phyloP scores from a whole-genome alignment of 805 yeast genomes.

The Candida xyloterini region DNA sequence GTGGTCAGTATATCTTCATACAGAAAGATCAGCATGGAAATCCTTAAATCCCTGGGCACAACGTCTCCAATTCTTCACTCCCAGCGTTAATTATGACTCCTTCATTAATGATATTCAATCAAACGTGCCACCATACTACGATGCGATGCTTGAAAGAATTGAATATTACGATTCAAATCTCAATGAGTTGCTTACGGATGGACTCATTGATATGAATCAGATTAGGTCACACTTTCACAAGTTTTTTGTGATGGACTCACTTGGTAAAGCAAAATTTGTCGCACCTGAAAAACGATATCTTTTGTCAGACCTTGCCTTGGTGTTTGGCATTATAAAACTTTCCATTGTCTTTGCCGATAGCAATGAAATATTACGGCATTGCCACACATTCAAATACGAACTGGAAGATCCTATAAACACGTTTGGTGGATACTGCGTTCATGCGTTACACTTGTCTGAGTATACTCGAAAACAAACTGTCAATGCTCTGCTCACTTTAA shows the following conservation, averaged over 20 bases:
- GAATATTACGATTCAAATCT: conserved; percentile 17
- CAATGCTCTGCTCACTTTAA: conserved; percentile 14
- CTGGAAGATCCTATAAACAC: conserved; percentile 1
- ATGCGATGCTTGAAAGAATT: conserved; percentile 24
- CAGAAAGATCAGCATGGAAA: conserved; percentile 20
- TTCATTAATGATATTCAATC: conserved; percentile 11
- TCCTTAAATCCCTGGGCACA: neutral
- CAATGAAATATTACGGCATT: neutral
- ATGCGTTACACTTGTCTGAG: conserved; percentile 11
- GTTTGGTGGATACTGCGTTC: conserved; percentile 5
- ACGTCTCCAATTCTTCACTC: neutral
- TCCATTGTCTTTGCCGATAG: conserved; percentile 3
- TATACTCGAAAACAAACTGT: conserved; percentile 17
- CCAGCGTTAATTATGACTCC: conserved; percentile 2
- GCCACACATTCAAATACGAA: conserved; percentile 1
- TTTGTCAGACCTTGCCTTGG: conserved; percentile 19
- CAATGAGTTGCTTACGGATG: conserved; percentile 11
- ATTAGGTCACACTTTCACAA: conserved; percentile 8
- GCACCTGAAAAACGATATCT: conserved; percentile 9
- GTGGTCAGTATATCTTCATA: conserved; percentile 1
- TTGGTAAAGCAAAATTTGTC: conserved; percentile 4
- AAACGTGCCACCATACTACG: conserved; percentile 11
- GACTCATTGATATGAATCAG: conserved; percentile 13
- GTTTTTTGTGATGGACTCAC: conserved; percentile 10
- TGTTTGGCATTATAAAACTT: conserved; percentile 17